These are phyloP conservation scores for Zea luxurians DNA, from an alignment of 176 grass and related monocot genomes.

Conservation along the genomic window DNA sequence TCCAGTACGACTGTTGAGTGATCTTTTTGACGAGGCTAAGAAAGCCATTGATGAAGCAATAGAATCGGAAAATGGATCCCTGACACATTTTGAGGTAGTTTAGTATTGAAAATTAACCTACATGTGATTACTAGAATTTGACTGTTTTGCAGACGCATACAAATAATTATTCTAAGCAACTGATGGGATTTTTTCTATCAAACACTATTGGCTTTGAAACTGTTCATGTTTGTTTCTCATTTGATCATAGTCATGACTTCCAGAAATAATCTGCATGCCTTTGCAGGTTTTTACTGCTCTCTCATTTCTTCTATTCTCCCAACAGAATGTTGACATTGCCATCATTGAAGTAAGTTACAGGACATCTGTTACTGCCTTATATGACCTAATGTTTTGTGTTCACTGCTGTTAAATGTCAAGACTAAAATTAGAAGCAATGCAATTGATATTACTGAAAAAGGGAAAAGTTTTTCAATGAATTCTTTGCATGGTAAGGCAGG, in stretches of 20 bases:
- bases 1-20: conserved; percentile 48
- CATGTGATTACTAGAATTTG: neutral
- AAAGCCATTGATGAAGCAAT: conserved; percentile 66
- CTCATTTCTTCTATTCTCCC: conserved; percentile 74
- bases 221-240: conserved; percentile 11
- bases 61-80: conserved; percentile 71
- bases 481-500: conserved; percentile 6
- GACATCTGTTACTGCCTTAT: conserved; percentile 14
- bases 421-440: neutral
- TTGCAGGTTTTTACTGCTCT: conserved; percentile 88
- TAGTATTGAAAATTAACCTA: neutral
- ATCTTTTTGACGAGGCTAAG: conserved; percentile 61
- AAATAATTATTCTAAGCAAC: neutral
- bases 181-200: neutral
- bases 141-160: neutral
- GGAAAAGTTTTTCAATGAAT: neutral
- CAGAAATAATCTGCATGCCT: conserved; percentile 11
- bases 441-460: neutral
- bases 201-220: neutral
- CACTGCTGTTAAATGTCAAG: conserved; percentile 7
- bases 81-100: conserved; percentile 90
- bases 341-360: conserved; percentile 77
- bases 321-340: conserved; percentile 75
- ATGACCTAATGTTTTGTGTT: neutral
- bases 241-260: neutral